Evolutionary conservation across 2,329 filamentous ascomycete species (phyloP), one percentile per base, ranked within the genome.

Genomic region (Apiospora arundinis): DNA sequence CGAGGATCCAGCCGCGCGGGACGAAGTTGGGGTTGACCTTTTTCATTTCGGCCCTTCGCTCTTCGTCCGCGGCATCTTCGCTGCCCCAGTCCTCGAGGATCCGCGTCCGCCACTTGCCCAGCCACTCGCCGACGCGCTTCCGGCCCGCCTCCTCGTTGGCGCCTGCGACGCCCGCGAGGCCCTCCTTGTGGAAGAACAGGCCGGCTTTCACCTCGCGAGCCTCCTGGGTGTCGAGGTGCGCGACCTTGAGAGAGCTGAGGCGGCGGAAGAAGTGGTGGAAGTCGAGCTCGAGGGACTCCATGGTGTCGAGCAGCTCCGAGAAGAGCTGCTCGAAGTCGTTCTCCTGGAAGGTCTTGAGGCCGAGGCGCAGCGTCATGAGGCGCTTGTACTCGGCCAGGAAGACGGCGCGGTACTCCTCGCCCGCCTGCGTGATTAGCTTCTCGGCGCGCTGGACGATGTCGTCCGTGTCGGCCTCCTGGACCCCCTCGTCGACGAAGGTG

Each of bases 261-360:
- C 92, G 89, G 49, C 97, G 89, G 87, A 98, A 98, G 80, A 97
- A 96, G 77, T 97, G 93, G 78, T 97, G 94, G 82, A 98, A 99
- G 80, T 99, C 96, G 2, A 99, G 84, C 78, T 97, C 93, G 23
- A 95, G 84, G 0, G 89, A 88, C 80, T 97, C 93, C 82, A 99
- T 86, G 0, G 90, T 91, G 79, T 98, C 94, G 0, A 99, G 87
- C 14, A 94, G 82, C 70, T 94, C 90, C n/a, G 92, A 95, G 79
- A 95, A 96, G 2, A 98, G 82, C 0, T 88, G 83, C 28, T 97
- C 88, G 76, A 98, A 97, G 80, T 98, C 95, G 0, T 85, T 85
- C 5, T 93, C 89, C 73, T 92, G 90, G 76, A 88, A 87, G 0
- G 85, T 88, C 77, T 90, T 91, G 4, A 98, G 86, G 0, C 96